Evolutionary conservation across 2,329 filamentous ascomycete species (phyloP).

Genomic region (Alternaria arbusti): DNA sequence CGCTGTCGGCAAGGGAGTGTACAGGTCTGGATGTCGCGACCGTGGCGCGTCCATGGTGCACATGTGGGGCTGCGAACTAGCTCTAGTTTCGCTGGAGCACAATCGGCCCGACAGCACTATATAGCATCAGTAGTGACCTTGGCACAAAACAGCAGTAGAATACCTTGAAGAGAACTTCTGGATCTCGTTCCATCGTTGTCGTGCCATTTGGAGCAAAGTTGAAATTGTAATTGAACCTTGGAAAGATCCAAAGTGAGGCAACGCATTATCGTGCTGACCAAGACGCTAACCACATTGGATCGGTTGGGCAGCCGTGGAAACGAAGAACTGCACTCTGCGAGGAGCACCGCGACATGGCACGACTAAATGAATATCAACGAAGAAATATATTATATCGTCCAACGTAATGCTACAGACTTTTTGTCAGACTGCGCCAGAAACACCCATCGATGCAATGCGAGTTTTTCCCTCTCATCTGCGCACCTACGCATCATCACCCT

Average conservation of each 20-base stretch:
- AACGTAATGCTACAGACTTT: neutral
- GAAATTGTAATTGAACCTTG: neutral
- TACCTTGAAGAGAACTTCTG: neutral
- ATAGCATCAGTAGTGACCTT: neutral
- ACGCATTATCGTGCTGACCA: neutral
- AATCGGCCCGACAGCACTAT: neutral
- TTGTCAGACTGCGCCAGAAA: neutral
- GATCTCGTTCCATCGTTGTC: neutral
- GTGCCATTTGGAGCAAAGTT: neutral
- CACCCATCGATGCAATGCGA: neutral
- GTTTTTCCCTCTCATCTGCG: neutral
- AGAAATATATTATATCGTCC: neutral
- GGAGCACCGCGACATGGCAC: neutral
- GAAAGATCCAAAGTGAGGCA: neutral
- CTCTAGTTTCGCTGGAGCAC: neutral
- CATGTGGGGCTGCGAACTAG: neutral
- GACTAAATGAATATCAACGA: neutral
- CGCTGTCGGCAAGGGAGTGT: neutral
- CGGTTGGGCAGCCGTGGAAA: too few relatives aligned
- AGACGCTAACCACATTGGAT: neutral
- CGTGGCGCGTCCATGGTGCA: neutral
- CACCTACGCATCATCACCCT: constrained; percentile 18
- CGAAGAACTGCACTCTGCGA: neutral
- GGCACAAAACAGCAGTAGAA: neutral
- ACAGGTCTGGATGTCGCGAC: neutral